Evolutionary conservation across 2,329 filamentous ascomycete genomes (phyloP), one percentile per base, ranked within the genome.

Genomic region (Metarhizium anisopliae): DNA sequence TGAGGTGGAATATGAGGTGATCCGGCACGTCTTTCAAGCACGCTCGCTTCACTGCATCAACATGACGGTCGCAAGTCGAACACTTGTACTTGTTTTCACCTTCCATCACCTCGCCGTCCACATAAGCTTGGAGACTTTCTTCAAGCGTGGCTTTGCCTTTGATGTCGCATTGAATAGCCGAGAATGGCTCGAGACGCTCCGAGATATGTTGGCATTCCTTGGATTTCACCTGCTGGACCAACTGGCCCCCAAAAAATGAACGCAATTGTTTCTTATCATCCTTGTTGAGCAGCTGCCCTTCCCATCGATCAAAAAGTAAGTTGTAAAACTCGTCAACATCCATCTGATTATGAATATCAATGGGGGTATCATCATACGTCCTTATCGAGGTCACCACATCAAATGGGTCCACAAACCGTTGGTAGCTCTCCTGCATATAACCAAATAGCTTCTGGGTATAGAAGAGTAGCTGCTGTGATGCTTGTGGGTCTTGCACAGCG

Each of bases 51-150:
- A 97, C 90, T 20, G 94, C 94, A 70, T 96, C 88, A 16, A 99
- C 94, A 63, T 94, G 88, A 11, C 83, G 83, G 59, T 90, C 89
- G 68, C 94, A 99, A 4, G 84, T 87, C 35, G 91, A 92, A 72
- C 94, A 99, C 61, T 95, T 95, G 76, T 97, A 99, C 73, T 96
- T 96, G 75, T 99, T 97, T 64, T 96, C 91, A 61, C 95, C 94
- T 76, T 96, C 90, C 87, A 99, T 92, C 40, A 94, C 85, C 71
- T 99, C 94, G 4, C 94, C 94, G 67, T 95, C 89, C 13, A 97
- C 91, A 68, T 96, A 97, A n/a, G 93, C 90, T 63, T 91, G 85
- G 14, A 99, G 77, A 66, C 94, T 97, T 61, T 96, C 91, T 64
- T 90, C 79, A 2, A 99, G 80, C 36, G 78, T 87, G 25, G 77